phyloP scores from a whole-genome alignment of 148 eudicot species.

The Heliamphora exappendiculata region DNA sequence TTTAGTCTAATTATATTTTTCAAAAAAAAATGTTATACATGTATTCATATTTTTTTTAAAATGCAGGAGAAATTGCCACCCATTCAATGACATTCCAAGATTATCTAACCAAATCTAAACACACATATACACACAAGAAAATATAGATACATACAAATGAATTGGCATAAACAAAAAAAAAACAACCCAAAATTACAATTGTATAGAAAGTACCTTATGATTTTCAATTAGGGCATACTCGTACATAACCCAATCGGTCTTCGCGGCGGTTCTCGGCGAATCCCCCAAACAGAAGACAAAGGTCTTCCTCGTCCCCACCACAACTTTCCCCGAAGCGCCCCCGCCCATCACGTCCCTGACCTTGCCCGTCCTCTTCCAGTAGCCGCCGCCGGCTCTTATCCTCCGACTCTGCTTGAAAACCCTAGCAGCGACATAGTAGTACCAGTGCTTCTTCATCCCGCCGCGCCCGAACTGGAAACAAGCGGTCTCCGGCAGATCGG shows the following conservation, averaged over 20 bases:
- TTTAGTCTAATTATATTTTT: no score
- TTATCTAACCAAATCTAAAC: slow-evolving; percentile 3
- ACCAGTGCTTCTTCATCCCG: slow-evolving; percentile 50
- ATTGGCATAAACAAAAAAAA: neutral
- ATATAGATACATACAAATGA: neutral
- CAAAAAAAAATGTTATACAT: no score
- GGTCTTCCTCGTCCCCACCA: slow-evolving; percentile 41
- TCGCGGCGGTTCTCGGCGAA: slow-evolving; percentile 13
- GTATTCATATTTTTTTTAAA: no score
- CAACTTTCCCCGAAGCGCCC: slow-evolving; percentile 27
- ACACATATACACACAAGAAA: neutral
- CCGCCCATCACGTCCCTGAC: slow-evolving; percentile 37
- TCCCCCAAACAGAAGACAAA: slow-evolving; percentile 40
- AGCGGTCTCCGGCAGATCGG: slow-evolving; percentile 37
- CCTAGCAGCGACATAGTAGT: slow-evolving; percentile 33
- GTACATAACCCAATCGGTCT: slow-evolving; percentile 53
- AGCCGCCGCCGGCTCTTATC: slow-evolving; percentile 39
- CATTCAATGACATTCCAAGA: neutral
- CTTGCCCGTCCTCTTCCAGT: slow-evolving; percentile 40
- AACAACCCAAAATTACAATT: neutral
- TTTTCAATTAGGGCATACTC: slow-evolving; percentile 42
- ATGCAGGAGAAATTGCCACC: no score
- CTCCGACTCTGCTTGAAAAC: slow-evolving; percentile 12
- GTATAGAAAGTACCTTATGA: slow-evolving; percentile 21
- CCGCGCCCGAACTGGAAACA: slow-evolving; percentile 41